These are phyloP conservation scores for Bryoglossum gracile DNA, from an alignment of 495 filamentous ascomycete genomes.

Conservation along the genomic window DNA sequence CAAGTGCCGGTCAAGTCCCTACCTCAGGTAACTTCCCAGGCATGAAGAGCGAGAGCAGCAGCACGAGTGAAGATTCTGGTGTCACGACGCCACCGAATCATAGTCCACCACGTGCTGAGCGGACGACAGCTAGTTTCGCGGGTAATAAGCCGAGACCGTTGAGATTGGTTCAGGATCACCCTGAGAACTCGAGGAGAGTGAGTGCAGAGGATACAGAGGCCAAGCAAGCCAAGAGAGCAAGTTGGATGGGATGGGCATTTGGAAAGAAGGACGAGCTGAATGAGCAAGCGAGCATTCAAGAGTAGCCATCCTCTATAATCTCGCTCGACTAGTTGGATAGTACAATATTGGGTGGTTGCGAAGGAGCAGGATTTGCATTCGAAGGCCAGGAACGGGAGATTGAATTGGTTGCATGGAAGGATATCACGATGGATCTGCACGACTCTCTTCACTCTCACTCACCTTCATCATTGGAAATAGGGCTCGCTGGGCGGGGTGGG, in stretches of 20 bases:
- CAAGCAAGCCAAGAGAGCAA: constrained; percentile 40
- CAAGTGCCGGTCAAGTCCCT: constrained; percentile 33
- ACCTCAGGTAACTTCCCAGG: constrained; percentile 48
- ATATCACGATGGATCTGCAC: too few relatives aligned
- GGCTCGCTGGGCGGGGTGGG: too few relatives aligned
- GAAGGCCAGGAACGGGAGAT: too few relatives aligned
- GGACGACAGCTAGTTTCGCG: constrained; percentile 42
- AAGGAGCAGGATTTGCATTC: not conserved
- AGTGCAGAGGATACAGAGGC: constrained; percentile 32
- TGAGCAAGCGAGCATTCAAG: constrained; percentile 10
- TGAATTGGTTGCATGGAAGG: too few relatives aligned
- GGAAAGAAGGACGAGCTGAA: constrained; percentile 18
- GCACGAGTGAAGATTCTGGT: constrained; percentile 53
- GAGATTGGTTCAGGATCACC: constrained; percentile 64
- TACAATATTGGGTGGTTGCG: too few relatives aligned
- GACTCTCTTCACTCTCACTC: too few relatives aligned
- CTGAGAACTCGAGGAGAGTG: constrained; percentile 31
- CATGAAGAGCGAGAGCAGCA: constrained; percentile 51
- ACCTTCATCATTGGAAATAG: too few relatives aligned
- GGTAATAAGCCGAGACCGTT: constrained; percentile 79
- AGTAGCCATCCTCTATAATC: too few relatives aligned
- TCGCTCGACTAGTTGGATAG: too few relatives aligned
- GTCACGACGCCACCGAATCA: constrained; percentile 43
- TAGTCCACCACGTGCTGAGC: constrained; percentile 52
- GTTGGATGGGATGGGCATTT: constrained; percentile 49